phyloP scores from a whole-genome alignment of 495 filamentous ascomycete genomes.

The Penicillium longicatenatum region DNA sequence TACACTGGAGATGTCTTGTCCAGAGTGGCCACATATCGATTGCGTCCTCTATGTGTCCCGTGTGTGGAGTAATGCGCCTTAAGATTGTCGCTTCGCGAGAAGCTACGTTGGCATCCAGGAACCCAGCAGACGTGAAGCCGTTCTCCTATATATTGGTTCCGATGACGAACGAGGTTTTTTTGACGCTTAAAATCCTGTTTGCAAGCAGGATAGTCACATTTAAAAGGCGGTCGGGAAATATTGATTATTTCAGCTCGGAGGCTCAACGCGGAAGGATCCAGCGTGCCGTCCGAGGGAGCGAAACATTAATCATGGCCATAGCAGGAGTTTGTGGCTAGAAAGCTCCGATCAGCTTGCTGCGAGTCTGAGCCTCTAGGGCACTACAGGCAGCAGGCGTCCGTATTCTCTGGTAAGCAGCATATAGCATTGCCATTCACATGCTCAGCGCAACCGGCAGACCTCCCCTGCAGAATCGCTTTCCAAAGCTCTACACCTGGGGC shows the following conservation, averaged over 20 bases:
- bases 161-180: conserved; percentile 56
- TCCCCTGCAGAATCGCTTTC: neutral
- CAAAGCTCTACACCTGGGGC: neutral
- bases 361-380: neutral
- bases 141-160: conserved; percentile 41
- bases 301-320: neutral
- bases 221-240: conserved; percentile 8
- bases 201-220: conserved; percentile 26
- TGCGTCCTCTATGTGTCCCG: conserved; percentile 18
- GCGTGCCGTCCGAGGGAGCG: neutral
- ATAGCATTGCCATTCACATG: neutral
- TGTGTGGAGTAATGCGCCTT: conserved; percentile 26
- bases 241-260: neutral
- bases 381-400: neutral
- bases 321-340: neutral
- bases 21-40: conserved; percentile 25
- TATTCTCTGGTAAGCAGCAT: neutral
- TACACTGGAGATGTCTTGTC: conserved; percentile 15
- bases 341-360: neutral
- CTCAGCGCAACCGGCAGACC: neutral
- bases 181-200: conserved; percentile 44
- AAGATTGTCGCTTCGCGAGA: conserved; percentile 26
- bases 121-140: conserved; percentile 33
- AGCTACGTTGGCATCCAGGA: conserved; percentile 18
- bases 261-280: neutral